Percentiles rank a stretch among this genome's conserved stretches.
These are phyloP conservation scores for Helianthus tuberosus DNA, from an alignment of 129 eudicot genomes.

Conservation along the genomic window DNA sequence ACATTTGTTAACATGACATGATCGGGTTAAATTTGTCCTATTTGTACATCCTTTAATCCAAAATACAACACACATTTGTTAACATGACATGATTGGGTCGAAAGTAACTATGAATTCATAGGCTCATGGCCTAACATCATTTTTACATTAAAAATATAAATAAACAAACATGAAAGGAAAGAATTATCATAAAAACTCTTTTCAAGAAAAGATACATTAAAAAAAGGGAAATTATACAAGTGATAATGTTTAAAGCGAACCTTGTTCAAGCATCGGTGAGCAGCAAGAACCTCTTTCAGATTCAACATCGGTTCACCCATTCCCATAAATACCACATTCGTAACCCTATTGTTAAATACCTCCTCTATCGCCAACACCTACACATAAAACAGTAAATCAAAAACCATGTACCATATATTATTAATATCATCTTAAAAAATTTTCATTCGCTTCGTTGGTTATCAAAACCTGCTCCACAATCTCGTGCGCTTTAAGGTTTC, in stretches of 20 bases:
- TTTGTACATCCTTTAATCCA: constrained; percentile 70
- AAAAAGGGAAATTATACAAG: not conserved
- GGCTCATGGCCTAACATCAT: not conserved
- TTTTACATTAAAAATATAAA: not conserved
- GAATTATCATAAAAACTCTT: not conserved
- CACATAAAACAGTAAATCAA: constrained; percentile 9
- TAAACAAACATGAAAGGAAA: not conserved
- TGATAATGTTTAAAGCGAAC: constrained; percentile 37
- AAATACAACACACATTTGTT: constrained; percentile 1
- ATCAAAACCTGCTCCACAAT: constrained; percentile 87
- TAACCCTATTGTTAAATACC: constrained; percentile 75
- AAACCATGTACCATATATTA: not conserved
- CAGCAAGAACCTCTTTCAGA: constrained; percentile 92
- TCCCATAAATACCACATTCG: constrained; percentile 99
- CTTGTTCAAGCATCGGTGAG: constrained; percentile 96
- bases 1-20: not conserved
- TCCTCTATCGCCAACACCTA: constrained; percentile 98
- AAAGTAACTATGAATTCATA: not conserved
- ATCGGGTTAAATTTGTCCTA: constrained; percentile 61
- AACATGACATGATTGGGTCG: too few species aligned
- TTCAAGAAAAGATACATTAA: not conserved
- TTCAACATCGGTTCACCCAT: constrained; percentile 99
- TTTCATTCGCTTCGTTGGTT: not conserved
- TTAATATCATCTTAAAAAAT: not conserved
- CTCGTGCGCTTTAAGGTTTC: constrained; percentile 90